Base-by-base conservation (phyloP, 805 yeast species). In the Candida corydali region DNA sequence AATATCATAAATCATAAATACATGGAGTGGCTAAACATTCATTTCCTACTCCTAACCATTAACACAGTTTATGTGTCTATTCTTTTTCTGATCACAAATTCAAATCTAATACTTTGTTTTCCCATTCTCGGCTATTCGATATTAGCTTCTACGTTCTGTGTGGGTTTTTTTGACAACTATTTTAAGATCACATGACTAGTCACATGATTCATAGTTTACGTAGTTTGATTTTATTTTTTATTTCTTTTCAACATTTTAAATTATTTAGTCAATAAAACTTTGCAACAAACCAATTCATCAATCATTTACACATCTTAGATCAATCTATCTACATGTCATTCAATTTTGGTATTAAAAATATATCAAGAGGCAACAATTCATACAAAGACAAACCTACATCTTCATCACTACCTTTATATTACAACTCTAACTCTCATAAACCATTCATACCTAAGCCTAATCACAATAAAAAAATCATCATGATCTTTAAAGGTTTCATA, bases 401-500 rank as follows among this genome's bases (percentile, higher is more conserved):
- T 8, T 11, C 35, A 12, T 46, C 45, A 22, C 47, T 63, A 35
- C 67, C 69, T 25, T 41, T 61, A 32, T 62, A 59, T 42, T 57
- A 55, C 47, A 63, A 63, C 30, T 67, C 61, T 40, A 63, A 63
- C 37, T 61, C 64, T 3, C 7, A 20, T 20, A 34, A 46, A 14
- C 27, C 42, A 9, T 39, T 42, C 26, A 37, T 16, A 11, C 43
- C 36, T 4, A 25, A 27, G 19, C 9, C 11, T 10, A 33, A 25
- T 3, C 25, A 19, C 8, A 45, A 23, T 40, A 20, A 33, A 29
- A 57, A 49, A 38, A 19, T 50, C 14, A 40, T 44, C 37, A 67
- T 73, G 75, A 34, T 75, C 8, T 50, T 69, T 26, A 69, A 69
- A 43, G 74, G 69, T 1, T 52, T 73, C 24, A n/a, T 69, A 1